Evolutionary conservation across 306 rosid genomes (phyloP).

Genomic region (Cicer cuneatum): DNA sequence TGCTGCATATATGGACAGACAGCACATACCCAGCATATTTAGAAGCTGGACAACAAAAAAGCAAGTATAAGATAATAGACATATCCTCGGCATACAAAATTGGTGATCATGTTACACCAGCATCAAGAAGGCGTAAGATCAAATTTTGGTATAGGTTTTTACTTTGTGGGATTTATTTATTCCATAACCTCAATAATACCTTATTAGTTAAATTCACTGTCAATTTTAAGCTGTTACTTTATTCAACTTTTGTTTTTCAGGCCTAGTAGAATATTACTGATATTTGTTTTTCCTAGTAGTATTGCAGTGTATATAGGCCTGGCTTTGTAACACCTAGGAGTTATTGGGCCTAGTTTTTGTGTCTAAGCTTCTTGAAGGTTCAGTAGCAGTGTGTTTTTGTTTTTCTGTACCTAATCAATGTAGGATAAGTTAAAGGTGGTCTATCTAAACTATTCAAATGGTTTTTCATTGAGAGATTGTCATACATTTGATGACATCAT

Average conservation of each 20-base stretch:
- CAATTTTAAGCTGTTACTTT: neutral
- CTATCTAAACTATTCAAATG: conserved; percentile 1
- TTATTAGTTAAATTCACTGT: neutral
- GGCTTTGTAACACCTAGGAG: neutral
- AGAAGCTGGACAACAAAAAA: conserved; percentile 72
- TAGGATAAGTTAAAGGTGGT: neutral
- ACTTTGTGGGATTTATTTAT: neutral
- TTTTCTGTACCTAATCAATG: neutral
- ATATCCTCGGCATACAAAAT: conserved; percentile 26
- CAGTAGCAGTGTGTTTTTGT: neutral
- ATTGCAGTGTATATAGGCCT: neutral
- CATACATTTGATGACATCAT: neutral
- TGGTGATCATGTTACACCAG: conserved; percentile 17
- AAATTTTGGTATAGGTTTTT: neutral
- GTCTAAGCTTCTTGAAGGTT: conserved; percentile 14
- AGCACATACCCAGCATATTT: conserved; percentile 93
- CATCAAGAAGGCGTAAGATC: neutral
- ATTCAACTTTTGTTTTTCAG: neutral
- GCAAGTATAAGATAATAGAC: conserved; percentile 30
- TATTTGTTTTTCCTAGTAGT: conserved; percentile 15
- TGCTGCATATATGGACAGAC: conserved; percentile 90
- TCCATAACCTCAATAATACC: neutral
- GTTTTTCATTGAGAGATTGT: neutral
- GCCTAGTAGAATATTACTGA: neutral
- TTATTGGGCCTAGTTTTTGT: neutral